Evolutionary conservation across 192 early-diverging fungal species (phyloP), one percentile per base, ranked within the genome.

Genomic region (Linnemannia schmuckeri): DNA sequence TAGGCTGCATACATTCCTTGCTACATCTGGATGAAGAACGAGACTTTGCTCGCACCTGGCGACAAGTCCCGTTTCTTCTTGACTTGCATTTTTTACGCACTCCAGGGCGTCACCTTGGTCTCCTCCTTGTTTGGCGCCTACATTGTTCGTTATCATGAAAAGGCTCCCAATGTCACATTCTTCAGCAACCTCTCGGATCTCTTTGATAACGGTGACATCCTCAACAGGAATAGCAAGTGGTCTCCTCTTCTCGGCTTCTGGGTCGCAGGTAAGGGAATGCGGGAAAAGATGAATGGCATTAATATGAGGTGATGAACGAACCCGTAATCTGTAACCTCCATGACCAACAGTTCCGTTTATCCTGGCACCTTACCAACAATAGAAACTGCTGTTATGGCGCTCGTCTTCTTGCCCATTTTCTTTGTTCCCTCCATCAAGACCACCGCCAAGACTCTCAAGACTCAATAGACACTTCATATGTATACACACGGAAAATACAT

Each of bases 161-260:
- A 77, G 22, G 71, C 80, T 13, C 78, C 78, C 4, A 40, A 49
- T 0, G 22, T 35, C 3, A 74, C 3, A 9, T 46, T 57, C 8
- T 10, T 47, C 20, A 57, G 76, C 22, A 86, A 86, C 75, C 38
- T 86, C 17, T 49, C 30, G 42, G 20, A 42, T 13, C 41, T 86
- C n/a, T 55, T 86, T 27, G 83, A 86, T 35, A 44, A 72, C 6
- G 83, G 83, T 5, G 40, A 86, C 30, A 77, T 86, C 61, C 46
- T 86, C 46, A 75, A 57, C 71, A 49, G 83, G 12, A 71, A 86
- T 4, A 86, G 83, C 79, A 80, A 77, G 35, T 86, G 83, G 83
- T 86, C 83, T 15, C 83, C 83, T 42, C 55, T 86, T 17, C 83
- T 86, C 20, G 83, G 83, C 17, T 86, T 86, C 78, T 80, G 78